phyloP scores from a whole-genome alignment of 2,329 filamentous ascomycete species.

The Penicillium vulpinum region DNA sequence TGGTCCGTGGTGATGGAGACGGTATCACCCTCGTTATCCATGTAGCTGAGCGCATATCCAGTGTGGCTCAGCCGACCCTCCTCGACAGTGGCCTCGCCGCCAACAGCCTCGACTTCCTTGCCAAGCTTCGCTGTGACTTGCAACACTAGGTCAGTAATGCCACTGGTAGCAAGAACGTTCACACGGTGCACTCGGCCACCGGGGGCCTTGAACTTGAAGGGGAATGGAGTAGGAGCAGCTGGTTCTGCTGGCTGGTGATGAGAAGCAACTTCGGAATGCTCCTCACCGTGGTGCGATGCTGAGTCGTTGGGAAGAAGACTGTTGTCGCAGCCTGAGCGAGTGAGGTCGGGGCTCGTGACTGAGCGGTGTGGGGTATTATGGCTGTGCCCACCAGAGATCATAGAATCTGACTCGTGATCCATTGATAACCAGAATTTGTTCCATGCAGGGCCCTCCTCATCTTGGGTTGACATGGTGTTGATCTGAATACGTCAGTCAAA shows the following conservation, averaged over 20 bases:
- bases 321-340: conserved; percentile 61
- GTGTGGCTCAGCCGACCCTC: conserved; percentile 73
- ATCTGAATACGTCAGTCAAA: conserved; percentile 50
- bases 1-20: conserved; percentile 96
- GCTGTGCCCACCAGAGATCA: conserved; percentile 86
- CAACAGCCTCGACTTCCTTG: conserved; percentile 76
- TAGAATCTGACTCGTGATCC: conserved; percentile 90
- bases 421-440: conserved; percentile 99
- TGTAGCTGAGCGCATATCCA: conserved; percentile 90
- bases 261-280: conserved; percentile 69
- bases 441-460: conserved; percentile 95
- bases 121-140: conserved; percentile 84
- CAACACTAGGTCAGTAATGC: conserved; percentile 74
- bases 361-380: conserved; percentile 70
- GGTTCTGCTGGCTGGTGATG: conserved; percentile 57
- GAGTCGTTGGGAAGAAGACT: conserved; percentile 92
- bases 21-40: conserved; percentile 95
- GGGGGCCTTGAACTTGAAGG: conserved; percentile 99
- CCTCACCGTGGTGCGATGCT: conserved; percentile 83
- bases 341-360: conserved; percentile 73
- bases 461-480: conserved; percentile 86
- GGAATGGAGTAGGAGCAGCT: conserved; percentile 74
- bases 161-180: conserved; percentile 77
- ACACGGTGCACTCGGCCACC: conserved; percentile 91
- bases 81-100: conserved; percentile 74